phyloP scores from a whole-genome alignment of 495 filamentous ascomycete genomes.

The Stereocaulon alpinum region DNA sequence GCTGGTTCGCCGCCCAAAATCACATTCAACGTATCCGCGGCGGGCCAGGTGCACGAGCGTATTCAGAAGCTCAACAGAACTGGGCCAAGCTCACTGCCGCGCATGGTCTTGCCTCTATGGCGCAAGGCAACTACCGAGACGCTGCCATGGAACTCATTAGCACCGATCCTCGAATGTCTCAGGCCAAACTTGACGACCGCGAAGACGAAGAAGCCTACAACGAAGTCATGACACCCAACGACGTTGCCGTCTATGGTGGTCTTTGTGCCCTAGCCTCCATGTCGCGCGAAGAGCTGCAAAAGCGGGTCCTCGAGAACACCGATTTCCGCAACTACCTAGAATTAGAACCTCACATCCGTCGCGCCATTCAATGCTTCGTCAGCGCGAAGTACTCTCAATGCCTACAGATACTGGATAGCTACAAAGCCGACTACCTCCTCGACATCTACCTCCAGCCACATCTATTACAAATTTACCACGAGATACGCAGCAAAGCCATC shows the following conservation, averaged over 20 bases:
- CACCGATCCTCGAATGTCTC: constrained; percentile 30
- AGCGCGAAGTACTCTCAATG: constrained; percentile 78
- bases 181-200: constrained; percentile 28
- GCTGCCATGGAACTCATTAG: constrained; percentile 65
- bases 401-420: constrained; percentile 68
- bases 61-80: constrained; percentile 47
- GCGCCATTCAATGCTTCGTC: constrained; percentile 79
- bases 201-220: constrained; percentile 50
- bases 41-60: constrained; percentile 27
- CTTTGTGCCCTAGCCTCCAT: constrained; percentile 86
- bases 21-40: constrained; percentile 58
- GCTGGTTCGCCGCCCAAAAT: constrained; percentile 55
- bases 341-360: constrained; percentile 85
- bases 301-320: constrained; percentile 62
- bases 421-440: constrained; percentile 75
- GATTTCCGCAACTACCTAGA: constrained; percentile 82
- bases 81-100: constrained; percentile 58
- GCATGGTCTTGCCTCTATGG: constrained; percentile 61
- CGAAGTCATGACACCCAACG: constrained; percentile 69
- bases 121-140: constrained; percentile 51
- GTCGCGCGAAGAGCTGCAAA: constrained; percentile 65
- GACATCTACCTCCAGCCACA: constrained; percentile 80
- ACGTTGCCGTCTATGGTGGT: constrained; percentile 85
- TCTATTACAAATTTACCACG: constrained; percentile 53
- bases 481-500: constrained; percentile 81